Base-by-base conservation (phyloP, 1,139 yeast species). In the Magnusiomyces paraingens region DNA sequence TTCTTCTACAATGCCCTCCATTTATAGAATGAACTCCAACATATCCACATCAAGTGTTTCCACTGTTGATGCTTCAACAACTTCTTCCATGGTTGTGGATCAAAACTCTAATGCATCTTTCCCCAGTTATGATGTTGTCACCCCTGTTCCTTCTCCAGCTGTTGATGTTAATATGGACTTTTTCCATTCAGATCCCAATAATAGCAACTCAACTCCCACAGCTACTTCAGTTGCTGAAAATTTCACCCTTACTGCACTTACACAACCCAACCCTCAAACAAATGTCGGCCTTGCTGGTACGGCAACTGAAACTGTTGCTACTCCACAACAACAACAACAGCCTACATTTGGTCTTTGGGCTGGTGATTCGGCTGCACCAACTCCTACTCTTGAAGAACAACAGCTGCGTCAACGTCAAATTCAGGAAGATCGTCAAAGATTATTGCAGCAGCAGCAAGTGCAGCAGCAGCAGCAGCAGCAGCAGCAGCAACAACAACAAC, bases 381-480 rank as follows among this genome's bases (percentile, higher is more conserved):
- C 45, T 6, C 45, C 45, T 41, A 41, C 45, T n/a, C 10, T 41
- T 41, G 45, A 41, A 14, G 45, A 41, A 20, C 45, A 41, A 20
- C 45, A 41, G 20, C 20, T 15, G 20, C 45, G 45, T 18, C 38
- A 20, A 21, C 48, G 14, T 4, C 35, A 18, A 21, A 5, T 5
- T 5, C 42, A 39, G 10, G 20, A 39, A 15, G 22, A 42, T 18
- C 39, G 45, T 2, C 39, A 36, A 11, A 46, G 32, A 17, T 5
- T 26, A 8, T 8, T 26, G 32, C 32, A 26, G 8, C 32, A 26
- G 32, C 32, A 26, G n/a, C n/a, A n/a, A n/a, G 11, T 32, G 17
- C 48, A 18, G 29, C 17, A 50, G 15, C 53, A 52, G 15, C 51
- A 26, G 39, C 55, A 22, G 35, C 52, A 40, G 15, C 57, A 11